These are phyloP conservation scores for Gaeumannomyces tritici DNA, from an alignment of 2,329 filamentous ascomycete genomes.

Conservation along the genomic window DNA sequence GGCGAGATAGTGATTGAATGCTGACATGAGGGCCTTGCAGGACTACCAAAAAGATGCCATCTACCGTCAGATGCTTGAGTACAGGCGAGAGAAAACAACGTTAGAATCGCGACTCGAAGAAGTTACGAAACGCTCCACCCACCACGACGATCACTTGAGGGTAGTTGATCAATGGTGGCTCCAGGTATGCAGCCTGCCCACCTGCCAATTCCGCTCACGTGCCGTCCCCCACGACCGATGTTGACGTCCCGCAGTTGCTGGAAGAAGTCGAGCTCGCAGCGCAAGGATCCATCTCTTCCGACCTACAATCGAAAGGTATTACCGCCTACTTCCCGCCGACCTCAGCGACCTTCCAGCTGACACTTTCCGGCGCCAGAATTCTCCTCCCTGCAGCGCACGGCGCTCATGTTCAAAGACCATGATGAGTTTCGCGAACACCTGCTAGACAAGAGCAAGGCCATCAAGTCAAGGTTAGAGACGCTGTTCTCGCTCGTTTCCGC, in stretches of 20 bases:
- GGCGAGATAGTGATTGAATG: conserved; percentile 22
- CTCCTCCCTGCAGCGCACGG: conserved; percentile 23
- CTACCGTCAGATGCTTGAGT: conserved; percentile 94
- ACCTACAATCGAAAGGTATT: conserved; percentile 32
- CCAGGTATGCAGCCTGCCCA: conserved; percentile 51
- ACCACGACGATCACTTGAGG: conserved; percentile 89
- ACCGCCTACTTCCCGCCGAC: conserved; percentile 6
- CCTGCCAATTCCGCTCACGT: conserved; percentile 1
- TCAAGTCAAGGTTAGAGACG: conserved; percentile 62
- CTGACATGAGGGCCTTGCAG: conserved; percentile 34
- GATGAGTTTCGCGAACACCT: conserved; percentile 76
- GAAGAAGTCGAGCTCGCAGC: conserved; percentile 56
- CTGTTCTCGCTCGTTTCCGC: conserved; percentile 52
- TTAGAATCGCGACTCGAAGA: conserved; percentile 76
- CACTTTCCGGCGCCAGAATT: conserved; percentile 2
- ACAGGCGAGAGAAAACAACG: conserved; percentile 79
- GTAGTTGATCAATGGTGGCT: conserved; percentile 89
- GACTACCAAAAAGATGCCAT: conserved; percentile 94
- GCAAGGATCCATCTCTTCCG: conserved; percentile 35
- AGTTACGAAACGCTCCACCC: conserved; percentile 63
- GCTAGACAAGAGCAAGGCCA: conserved; percentile 62
- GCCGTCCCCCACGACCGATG: conserved; percentile 3
- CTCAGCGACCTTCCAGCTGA: conserved; percentile 17
- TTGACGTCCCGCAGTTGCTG: conserved; percentile 37
- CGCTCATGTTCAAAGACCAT: conserved; percentile 51